Evolutionary conservation across 1,139 yeast species (phyloP), one percentile per base, ranked within the genome.

Genomic region (Suhomyces yuchorum): DNA sequence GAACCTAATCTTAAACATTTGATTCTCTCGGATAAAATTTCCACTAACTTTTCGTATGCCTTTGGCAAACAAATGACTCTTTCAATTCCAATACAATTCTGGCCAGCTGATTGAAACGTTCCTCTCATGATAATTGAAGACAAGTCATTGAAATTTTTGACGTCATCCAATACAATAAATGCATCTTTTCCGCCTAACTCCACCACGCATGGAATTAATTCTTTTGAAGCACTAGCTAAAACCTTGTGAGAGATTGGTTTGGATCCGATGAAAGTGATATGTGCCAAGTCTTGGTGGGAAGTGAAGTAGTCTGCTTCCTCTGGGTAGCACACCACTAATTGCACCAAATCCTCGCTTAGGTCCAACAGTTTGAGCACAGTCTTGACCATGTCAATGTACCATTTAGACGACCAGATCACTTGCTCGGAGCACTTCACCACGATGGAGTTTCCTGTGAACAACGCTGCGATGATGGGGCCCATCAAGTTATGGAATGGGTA

Each of bases 151-250:
- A 82, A 56, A 52, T 82, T 77, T 55, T 77, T 70, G 35, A 78
- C 83, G 54, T 85, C 87, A 61, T 92, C 97, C 57, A 93, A 76
- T 3, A 91, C 92, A 50, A 93, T 76, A 26, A 90, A 81, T 0
- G 97, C 87, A 66, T 93, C 99, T 62, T 93, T 93, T 19, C 99
- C 99, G 33, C 99, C 99, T 30, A 93, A 75, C 66, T 93, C 99
- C 6, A 90, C 92, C 30, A 92, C 97, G 46, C 93, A 91, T 0
- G 98, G 99, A 0, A 96, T 91, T 58, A 93, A 72, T 19, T 87
- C 80, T 53, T 82, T 81, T 32, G 97, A 80, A 2, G 98, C 97
- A 42, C 90, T 87, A 43, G 76, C 77, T 30, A 87, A 84, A 15
- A 93, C 97, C 53, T 84, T 83, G 59, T 90, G 93, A 2, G 98